Percentiles rank a stretch among this genome's conserved stretches.
Conservation (phyloP, 1,284 basidiomycete species). For the Ceratobasidium sp. region DNA sequence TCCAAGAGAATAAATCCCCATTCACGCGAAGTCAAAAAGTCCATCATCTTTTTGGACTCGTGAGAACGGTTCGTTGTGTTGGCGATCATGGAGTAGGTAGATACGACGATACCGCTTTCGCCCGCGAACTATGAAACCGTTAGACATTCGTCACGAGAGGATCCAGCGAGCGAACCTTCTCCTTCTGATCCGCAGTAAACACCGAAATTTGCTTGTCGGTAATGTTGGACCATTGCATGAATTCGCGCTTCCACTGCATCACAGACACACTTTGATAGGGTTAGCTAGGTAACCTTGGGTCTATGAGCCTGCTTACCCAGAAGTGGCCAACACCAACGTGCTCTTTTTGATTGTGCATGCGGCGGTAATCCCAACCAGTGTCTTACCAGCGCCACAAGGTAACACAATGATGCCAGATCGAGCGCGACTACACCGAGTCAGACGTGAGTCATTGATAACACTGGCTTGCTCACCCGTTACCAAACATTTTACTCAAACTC, state of each 20-base stretch:
- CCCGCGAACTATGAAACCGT: conserved; percentile 74
- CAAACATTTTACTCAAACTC: conserved; percentile 97
- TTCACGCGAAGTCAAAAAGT: conserved; percentile 91
- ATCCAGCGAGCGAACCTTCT: conserved; percentile 64
- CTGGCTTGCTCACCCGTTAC: conserved; percentile 76
- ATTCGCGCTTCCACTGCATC: conserved; percentile 97
- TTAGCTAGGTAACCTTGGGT: conserved; percentile 39
- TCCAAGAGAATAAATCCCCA: conserved; percentile 96
- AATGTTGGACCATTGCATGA: conserved; percentile 97
- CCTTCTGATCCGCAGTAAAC: conserved; percentile 95
- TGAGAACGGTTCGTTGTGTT: conserved; percentile 95
- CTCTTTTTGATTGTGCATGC: conserved; percentile 99
- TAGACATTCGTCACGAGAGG: not conserved
- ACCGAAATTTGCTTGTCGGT: conserved; percentile 94
- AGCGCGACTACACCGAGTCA: conserved; percentile 69
- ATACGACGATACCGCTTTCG: conserved; percentile 94
- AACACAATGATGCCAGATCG: conserved; percentile 98
- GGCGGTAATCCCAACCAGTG: conserved; percentile 97
- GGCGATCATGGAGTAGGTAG: conserved; percentile 98
- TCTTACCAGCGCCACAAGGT: conserved; percentile 98
- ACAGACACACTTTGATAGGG: conserved; percentile 78
- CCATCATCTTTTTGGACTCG: conserved; percentile 99
- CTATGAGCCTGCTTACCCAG: conserved; percentile 68
- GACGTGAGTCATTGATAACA: not conserved
- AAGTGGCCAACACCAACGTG: conserved; percentile 96